Base-by-base conservation (phyloP, 2,329 filamentous ascomycete species). In the Pseudogymnoascus sp. region DNA sequence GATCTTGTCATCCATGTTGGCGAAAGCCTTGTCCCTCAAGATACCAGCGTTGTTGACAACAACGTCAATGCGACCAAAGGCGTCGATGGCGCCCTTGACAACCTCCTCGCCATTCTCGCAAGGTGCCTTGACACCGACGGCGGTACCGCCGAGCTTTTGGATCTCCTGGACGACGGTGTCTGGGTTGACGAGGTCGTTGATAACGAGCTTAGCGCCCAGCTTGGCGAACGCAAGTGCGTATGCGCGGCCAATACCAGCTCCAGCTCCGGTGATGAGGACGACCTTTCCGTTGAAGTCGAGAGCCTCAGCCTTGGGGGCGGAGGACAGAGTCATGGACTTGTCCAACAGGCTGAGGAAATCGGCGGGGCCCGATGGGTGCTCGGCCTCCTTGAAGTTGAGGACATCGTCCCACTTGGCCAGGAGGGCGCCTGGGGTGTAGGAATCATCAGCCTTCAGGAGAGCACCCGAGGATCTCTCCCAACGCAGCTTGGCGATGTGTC, bases 31-130 rank as follows among this genome's bases (percentile, higher is more conserved):
- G 82, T 99, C 95, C 60, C 95, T 88, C 62, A 99, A 86, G 71
- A 99, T 99, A 73, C 95, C 95, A 62, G 95, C 95, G 74, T 99
- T 99, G 86, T 99, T 99, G 81, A 99, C 84, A 68, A 99, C 78
- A 67, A 99, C 93, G 74, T 99, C 95, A 71, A 99, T 84, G 71
- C 95, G 90, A 71, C 95, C 95, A 75, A 90, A 97, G 42, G 89
- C 87, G 74, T 97, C 93, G 72, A 99, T 96, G 63, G 93, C 93
- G 64, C 85, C 87, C 83, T 97, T 96, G 71, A 99, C 87, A 57
- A 97, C 91, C 40, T 83, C 83, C 63, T 97, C 93, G 57, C 95
- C 95, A 66, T 99, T 91, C 76, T 96, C 91, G 65, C 93, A 93
- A 60, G 90, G 96, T 64, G 91, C 91, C 81, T 96, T 97, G 77